These are phyloP conservation scores for Echium plantagineum DNA, from an alignment of 257 asterid genomes.

Conservation along the genomic window DNA sequence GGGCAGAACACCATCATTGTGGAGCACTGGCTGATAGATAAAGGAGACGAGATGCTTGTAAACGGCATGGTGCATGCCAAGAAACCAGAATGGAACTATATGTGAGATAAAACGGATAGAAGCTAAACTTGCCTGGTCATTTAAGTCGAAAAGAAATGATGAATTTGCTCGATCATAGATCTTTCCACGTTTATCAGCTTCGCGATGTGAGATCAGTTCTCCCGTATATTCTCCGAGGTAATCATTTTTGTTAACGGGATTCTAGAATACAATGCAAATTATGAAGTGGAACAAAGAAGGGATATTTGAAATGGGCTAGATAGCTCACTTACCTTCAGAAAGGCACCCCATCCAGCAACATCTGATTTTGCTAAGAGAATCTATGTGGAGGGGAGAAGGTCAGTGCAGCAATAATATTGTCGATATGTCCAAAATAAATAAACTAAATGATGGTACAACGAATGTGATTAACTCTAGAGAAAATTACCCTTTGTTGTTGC, in stretches of 20 bases:
- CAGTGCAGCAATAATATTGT: not conserved
- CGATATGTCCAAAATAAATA: no score
- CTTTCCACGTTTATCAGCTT: conserved; percentile 97
- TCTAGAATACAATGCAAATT: conserved; percentile 31
- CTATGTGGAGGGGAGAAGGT: conserved; percentile 18
- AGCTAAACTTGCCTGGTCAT: conserved; percentile 61
- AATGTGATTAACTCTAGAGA: conserved; percentile 12
- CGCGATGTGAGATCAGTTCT: conserved; percentile 83
- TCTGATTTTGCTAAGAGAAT: conserved; percentile 78
- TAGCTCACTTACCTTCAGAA: conserved; percentile 48
- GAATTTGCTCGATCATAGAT: conserved; percentile 89
- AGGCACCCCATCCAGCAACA: conserved; percentile 98
- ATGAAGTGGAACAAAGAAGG: not conserved
- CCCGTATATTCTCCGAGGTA: conserved; percentile 98
- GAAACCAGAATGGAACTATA: not conserved
- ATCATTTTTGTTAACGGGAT: conserved; percentile 75
- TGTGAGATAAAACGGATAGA: conserved; percentile 1
- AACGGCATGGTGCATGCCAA: not conserved
- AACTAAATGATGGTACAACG: not conserved
- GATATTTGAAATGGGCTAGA: conserved; percentile 1
- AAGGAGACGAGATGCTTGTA: not conserved
- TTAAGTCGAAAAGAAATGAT: conserved; percentile 86
- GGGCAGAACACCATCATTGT: no score
- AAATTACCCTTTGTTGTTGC: conserved; percentile 78
- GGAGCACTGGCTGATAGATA: not conserved